These are phyloP conservation scores for Sinapis alba DNA, from an alignment of 441 rosid species.

Conservation along the genomic window DNA sequence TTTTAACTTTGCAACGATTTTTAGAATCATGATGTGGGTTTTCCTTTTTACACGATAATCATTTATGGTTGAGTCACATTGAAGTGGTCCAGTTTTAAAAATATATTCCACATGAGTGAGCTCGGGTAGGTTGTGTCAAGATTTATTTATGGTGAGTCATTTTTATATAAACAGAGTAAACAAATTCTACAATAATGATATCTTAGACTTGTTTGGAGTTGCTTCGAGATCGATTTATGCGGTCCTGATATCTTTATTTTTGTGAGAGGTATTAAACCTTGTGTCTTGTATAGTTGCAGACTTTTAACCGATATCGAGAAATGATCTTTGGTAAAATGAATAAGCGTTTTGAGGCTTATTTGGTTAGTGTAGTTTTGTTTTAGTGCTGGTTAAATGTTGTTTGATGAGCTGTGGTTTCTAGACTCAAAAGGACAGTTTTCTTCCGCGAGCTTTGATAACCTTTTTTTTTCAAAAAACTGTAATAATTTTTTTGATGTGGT, in stretches of 20 bases:
- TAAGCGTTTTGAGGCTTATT: background rate
- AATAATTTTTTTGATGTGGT: background rate
- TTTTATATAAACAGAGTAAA: background rate
- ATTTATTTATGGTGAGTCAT: background rate
- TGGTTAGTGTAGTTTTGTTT: background rate
- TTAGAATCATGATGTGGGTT: background rate
- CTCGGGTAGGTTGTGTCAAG: conserved; percentile 5
- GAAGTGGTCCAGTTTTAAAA: too few species aligned
- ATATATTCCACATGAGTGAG: background rate
- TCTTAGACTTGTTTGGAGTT: background rate
- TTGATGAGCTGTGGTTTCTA: background rate
- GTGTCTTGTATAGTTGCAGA: background rate
- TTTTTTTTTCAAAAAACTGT: background rate
- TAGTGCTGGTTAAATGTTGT: background rate
- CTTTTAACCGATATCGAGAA: background rate
- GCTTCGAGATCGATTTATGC: background rate
- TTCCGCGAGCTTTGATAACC: background rate
- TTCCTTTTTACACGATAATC: background rate
- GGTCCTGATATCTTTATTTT: background rate
- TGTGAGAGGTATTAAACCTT: background rate
- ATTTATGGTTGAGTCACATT: background rate
- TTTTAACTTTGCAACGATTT: background rate
- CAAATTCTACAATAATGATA: background rate
- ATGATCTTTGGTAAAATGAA: background rate
- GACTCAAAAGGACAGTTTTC: background rate